These are phyloP conservation scores for Fusarium domesticum DNA, from an alignment of 2,329 filamentous ascomycete species.

Conservation along the genomic window DNA sequence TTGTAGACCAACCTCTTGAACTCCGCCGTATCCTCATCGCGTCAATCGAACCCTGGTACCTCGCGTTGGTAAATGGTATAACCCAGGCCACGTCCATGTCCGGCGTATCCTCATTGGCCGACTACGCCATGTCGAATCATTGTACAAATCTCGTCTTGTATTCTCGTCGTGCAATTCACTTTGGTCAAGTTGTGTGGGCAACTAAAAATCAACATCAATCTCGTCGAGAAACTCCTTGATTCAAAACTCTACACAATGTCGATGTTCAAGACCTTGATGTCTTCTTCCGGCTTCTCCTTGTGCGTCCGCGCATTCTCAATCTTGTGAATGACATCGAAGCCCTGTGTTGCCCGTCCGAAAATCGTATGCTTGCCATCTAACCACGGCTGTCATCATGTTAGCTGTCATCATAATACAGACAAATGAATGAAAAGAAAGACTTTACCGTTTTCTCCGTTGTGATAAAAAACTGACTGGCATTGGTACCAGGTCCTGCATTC, in stretches of 20 bases:
- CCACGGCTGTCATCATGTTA: slow-evolving; percentile 63
- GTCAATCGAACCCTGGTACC: not conserved
- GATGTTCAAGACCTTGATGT: slow-evolving; percentile 96
- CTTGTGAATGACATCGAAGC: slow-evolving; percentile 89
- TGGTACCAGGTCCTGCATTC: slow-evolving; percentile 92
- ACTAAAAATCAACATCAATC: not conserved
- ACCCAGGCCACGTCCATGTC: not conserved
- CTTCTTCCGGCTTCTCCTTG: slow-evolving; percentile 91
- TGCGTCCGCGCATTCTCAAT: slow-evolving; percentile 88
- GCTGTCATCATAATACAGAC: not conserved
- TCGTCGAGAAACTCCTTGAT: not conserved
- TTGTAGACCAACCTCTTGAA: not conserved
- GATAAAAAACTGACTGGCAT: slow-evolving; percentile 97
- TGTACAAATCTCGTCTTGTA: no score
- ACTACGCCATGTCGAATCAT: not conserved
- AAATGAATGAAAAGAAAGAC: slow-evolving; percentile 24
- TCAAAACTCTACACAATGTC: slow-evolving; percentile 46
- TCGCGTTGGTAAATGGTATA: not conserved
- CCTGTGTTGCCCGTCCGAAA: slow-evolving; percentile 86
- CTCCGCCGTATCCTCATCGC: not conserved
- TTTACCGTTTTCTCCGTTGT: slow-evolving; percentile 91
- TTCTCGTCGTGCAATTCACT: no score
- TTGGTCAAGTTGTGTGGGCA: no score
- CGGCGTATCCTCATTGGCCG: not conserved
- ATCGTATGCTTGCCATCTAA: slow-evolving; percentile 95